Evolutionary conservation across 106 monocot species (phyloP).

Genomic region (Acorus gramineus): DNA sequence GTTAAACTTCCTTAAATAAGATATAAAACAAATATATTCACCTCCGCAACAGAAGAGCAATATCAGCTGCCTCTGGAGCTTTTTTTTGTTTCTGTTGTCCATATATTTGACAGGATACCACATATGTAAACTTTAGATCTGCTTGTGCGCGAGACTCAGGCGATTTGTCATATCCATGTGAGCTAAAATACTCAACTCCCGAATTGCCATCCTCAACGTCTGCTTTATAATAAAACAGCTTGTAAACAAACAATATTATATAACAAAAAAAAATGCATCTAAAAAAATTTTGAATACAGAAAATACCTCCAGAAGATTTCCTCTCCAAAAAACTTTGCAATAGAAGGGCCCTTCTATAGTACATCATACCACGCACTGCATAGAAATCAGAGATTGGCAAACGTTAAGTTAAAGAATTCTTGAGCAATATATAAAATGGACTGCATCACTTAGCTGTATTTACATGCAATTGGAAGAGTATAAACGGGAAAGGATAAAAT

Average conservation of each 20-base stretch:
- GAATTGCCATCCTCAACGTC: conserved; percentile 71
- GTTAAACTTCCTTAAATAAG: no score
- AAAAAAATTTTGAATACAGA: background rate
- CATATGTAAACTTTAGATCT: conserved; percentile 94
- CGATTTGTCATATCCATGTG: conserved; percentile 79
- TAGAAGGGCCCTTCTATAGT: conserved; percentile 88
- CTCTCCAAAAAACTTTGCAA: conserved; percentile 86
- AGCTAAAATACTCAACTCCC: conserved; percentile 38
- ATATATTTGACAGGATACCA: conserved; percentile 95
- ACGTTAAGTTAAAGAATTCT: no score
- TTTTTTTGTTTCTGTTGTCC: conserved; percentile 91
- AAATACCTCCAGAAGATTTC: conserved; percentile 51
- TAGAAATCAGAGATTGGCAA: background rate
- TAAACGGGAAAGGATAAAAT: background rate
- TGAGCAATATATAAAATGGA: no score
- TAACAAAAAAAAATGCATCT: background rate
- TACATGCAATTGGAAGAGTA: no score
- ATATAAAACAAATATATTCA: conserved; percentile 1
- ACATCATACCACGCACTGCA: conserved; percentile 99
- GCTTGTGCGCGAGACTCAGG: conserved; percentile 83
- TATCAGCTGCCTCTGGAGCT: conserved; percentile 82
- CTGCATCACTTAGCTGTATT: no score
- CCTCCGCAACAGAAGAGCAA: conserved; percentile 92
- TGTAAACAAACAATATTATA: background rate
- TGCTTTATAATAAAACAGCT: conserved; percentile 15